Base-by-base conservation (phyloP, 208 protist genomes). In the Trypanosoma platydactyli region DNA sequence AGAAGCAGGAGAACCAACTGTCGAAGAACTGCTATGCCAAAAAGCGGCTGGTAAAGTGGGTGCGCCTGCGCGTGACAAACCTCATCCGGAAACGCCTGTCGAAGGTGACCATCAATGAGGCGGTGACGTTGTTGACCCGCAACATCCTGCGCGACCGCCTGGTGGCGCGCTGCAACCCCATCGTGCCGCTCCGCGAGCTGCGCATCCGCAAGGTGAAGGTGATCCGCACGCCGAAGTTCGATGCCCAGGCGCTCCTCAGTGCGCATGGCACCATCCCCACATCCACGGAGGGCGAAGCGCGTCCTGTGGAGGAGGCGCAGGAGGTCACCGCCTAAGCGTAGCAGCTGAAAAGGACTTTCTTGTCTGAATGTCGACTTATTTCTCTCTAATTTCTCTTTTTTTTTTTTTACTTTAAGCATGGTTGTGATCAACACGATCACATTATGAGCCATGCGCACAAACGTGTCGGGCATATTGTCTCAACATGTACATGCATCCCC, bases 1-100 rank as follows among this genome's bases (percentile, higher is more conserved):
- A 97, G 74, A 92, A 91, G 80, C 77, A 95, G 64, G 24, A 63
- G 41, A 79, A 89, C 67, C 98, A 99, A 91, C 72, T 94, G 35
- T 87, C 89, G 51, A 98, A 98, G 83, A 99, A 98, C 73, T 97
- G 85, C 68, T 99, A 99, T 82, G 98, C 98, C 67, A 96, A 99
- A 83, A 79, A 84, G 7, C 84, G 92, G 41, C 94, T 99, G 76
- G 86, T 99, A 68, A 86, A 91, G 61, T 85, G 77, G 73, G 97
- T 99, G 74, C 86, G 98, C 70, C 73, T 83, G 58, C 98, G 97
- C 66, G 98, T 99, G 89, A 78, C 91, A 45, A 97, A 98, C 57
- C 97, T 99, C 72, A 97, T 99, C 61, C 84, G 64, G 51, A 72
- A 83, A 46, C 90, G 97, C 64, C 84, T 96, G 61, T 71, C 76